These are phyloP conservation scores for Dothistroma pini DNA, from an alignment of 2,329 filamentous ascomycete species.

Conservation along the genomic window DNA sequence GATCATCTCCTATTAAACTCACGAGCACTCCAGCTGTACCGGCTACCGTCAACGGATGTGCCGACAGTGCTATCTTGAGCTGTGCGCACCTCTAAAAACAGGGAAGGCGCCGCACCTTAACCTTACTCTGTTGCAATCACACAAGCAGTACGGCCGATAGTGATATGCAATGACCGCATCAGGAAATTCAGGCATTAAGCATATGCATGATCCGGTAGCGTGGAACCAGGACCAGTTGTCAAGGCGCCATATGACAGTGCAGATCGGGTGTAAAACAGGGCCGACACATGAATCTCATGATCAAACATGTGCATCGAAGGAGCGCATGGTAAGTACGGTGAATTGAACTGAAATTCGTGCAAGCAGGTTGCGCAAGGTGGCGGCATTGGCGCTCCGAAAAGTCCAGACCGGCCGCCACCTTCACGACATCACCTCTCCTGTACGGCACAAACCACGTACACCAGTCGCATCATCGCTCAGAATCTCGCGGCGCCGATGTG, in stretches of 20 bases:
- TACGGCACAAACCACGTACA: not conserved
- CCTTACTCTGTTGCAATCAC: not conserved
- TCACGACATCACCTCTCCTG: not conserved
- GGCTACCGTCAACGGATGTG: not conserved
- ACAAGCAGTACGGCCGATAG: not conserved
- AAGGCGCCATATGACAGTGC: not conserved
- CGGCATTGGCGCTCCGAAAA: not conserved
- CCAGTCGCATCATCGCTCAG: not conserved
- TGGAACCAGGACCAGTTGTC: not conserved
- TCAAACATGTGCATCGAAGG: not conserved
- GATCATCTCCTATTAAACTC: not conserved
- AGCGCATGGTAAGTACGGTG: not conserved
- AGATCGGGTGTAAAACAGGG: not conserved
- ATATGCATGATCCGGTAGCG: not conserved
- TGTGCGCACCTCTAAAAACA: not conserved
- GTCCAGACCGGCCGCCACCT: not conserved
- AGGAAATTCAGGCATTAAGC: not conserved
- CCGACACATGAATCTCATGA: not conserved
- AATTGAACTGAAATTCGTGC: not conserved
- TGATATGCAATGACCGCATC: not conserved
- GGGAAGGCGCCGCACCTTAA: not conserved
- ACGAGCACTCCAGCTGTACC: not conserved
- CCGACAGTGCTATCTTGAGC: not conserved
- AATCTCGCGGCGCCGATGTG: not conserved
- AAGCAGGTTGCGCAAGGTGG: not conserved